These are phyloP conservation scores for Colletotrichum sp. DNA, from an alignment of 2,329 filamentous ascomycete species.

Conservation along the genomic window DNA sequence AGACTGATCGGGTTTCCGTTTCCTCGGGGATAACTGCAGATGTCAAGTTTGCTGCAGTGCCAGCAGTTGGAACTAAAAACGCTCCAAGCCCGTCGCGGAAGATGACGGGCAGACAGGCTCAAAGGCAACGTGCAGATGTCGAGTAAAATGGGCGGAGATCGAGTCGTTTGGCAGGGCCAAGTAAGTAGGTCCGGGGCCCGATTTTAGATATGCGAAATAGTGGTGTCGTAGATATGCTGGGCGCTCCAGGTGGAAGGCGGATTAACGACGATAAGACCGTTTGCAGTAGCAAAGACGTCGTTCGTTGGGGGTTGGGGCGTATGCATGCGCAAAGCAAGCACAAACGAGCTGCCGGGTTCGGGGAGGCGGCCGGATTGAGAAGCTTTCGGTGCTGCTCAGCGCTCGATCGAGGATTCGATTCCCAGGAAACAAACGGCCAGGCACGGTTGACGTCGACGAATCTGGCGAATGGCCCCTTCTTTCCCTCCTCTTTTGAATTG, in stretches of 20 bases:
- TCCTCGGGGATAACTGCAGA: neutral
- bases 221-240: neutral
- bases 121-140: neutral
- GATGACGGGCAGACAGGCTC: neutral
- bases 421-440: neutral
- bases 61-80: neutral
- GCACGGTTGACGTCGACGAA: neutral
- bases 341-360: slow-evolving; percentile 9
- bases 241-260: slow-evolving; percentile 2
- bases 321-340: slow-evolving; percentile 8
- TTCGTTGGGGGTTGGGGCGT: neutral
- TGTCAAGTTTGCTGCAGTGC: neutral
- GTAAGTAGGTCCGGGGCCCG: neutral
- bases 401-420: neutral
- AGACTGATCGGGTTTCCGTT: neutral
- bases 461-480: neutral
- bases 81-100: neutral
- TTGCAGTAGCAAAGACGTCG: slow-evolving; percentile 11
- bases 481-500: slow-evolving; percentile 6
- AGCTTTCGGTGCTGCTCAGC: neutral
- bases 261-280: neutral
- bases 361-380: slow-evolving; percentile 3
- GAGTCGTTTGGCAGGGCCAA: neutral
- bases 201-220: slow-evolving; percentile 11
- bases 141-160: neutral